phyloP scores from a whole-genome alignment of 495 filamentous ascomycete species.

The Aspergillus asperescens region DNA sequence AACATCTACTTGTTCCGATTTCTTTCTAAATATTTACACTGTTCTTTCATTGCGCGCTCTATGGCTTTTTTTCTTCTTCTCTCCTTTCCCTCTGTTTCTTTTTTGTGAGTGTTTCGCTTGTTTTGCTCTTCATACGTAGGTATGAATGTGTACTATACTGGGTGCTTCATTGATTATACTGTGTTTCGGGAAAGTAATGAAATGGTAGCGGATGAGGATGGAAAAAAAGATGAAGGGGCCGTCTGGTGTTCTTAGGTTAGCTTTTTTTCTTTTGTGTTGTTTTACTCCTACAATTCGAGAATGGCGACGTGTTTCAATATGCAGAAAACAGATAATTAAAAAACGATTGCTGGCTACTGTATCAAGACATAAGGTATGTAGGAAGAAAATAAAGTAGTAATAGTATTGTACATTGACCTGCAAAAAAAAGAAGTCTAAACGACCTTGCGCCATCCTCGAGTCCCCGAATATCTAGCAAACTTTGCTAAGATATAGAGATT shows the following conservation, averaged over 20 bases:
- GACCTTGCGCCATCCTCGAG: slow-evolving; percentile 36
- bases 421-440: slow-evolving; percentile 25
- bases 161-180: slow-evolving; percentile 10
- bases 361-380: slow-evolving; percentile 18
- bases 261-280: too few relatives aligned
- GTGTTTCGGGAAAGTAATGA: neutral
- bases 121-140: slow-evolving; percentile 1
- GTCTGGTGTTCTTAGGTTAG: neutral
- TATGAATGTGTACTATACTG: slow-evolving; percentile 18
- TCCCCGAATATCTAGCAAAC: slow-evolving; percentile 28
- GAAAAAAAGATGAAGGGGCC: neutral
- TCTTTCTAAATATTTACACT: neutral
- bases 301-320: neutral
- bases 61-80: neutral
- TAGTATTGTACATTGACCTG: slow-evolving; percentile 39
- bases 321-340: slow-evolving; percentile 4
- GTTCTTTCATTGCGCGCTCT: neutral
- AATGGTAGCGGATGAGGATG: neutral
- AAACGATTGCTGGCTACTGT: neutral
- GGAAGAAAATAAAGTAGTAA: slow-evolving; percentile 20
- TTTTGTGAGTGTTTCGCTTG: too few relatives aligned
- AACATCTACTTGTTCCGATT: slow-evolving; percentile 1
- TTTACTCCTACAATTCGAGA: too few relatives aligned
- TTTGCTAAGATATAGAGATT: slow-evolving; percentile 24
- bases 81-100: slow-evolving; percentile 5